Conservation (phyloP, 1,284 basidiomycete species). For the Sanghuangporus sanghuang region DNA sequence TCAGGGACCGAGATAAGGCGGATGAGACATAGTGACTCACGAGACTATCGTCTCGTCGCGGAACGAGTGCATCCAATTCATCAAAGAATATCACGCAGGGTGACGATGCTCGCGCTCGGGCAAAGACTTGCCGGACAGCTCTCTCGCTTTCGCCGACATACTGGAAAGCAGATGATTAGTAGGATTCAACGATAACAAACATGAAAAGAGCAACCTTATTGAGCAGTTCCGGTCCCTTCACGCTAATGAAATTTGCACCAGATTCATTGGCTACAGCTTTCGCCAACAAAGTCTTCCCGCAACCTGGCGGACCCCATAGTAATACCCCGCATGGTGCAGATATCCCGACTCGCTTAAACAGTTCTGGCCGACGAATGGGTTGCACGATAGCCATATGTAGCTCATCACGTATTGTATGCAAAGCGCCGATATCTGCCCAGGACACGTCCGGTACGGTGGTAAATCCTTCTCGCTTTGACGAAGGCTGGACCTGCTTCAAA, state of each 20-base stretch:
- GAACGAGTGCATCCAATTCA: constrained; percentile 95
- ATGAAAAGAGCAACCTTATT: constrained; percentile 69
- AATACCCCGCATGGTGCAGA: constrained; percentile 87
- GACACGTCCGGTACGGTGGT: constrained; percentile 94
- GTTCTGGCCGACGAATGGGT: constrained; percentile 85
- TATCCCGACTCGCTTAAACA: constrained; percentile 86
- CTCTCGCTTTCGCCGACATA: constrained; percentile 98
- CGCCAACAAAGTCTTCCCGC: constrained; percentile 93
- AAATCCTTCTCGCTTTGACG: constrained; percentile 96
- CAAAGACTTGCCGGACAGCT: constrained; percentile 92
- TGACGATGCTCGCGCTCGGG: constrained; percentile 79
- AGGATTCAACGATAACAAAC: not conserved
- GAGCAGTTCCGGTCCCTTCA: constrained; percentile 94
- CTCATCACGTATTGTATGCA: constrained; percentile 83
- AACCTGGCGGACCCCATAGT: constrained; percentile 98
- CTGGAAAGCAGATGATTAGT: constrained; percentile 36
- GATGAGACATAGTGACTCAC: constrained; percentile 38
- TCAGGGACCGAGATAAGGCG: constrained; percentile 2
- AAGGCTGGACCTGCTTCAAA: constrained; percentile 86
- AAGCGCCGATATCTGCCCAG: constrained; percentile 94
- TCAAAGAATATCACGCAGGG: constrained; percentile 95
- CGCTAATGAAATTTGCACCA: constrained; percentile 92
- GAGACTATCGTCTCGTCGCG: constrained; percentile 86
- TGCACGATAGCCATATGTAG: constrained; percentile 97
- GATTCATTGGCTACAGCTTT: constrained; percentile 97